These are phyloP conservation scores for Hippophae tibetana DNA, from an alignment of 306 rosid genomes.

Conservation along the genomic window DNA sequence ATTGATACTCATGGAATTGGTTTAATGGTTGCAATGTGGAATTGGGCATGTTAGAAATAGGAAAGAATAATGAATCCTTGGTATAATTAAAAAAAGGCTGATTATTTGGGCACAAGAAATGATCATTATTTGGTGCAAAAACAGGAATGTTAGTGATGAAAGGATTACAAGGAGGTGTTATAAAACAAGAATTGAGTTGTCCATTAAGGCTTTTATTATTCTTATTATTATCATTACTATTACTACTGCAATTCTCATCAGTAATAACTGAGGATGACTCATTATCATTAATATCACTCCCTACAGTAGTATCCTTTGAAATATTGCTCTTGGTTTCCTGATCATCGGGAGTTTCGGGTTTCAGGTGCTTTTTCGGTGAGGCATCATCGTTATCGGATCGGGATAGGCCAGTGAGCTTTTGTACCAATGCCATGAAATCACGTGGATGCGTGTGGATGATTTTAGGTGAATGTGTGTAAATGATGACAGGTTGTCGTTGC, in stretches of 20 bases:
- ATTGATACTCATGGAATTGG: not conserved
- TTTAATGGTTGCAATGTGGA: not conserved
- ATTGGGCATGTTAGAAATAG: not conserved
- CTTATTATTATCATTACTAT: not conserved
- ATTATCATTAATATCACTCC: conserved; percentile 29
- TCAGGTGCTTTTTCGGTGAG: not conserved
- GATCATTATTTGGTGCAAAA: conserved; percentile 17
- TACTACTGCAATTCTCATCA: conserved; percentile 35
- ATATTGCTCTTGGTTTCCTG: conserved; percentile 3
- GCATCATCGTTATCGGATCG: conserved; percentile 4
- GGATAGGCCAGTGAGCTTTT: conserved; percentile 72
- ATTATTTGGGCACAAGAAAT: conserved; percentile 31
- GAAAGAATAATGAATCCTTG: not conserved
- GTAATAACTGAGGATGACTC: conserved; percentile 56
- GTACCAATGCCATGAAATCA: conserved; percentile 83
- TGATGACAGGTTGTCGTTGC: conserved; percentile 54
- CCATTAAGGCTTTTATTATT: conserved; percentile 13
- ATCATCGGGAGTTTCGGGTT: not conserved
- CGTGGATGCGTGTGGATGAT: conserved; percentile 59
- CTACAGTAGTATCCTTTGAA: not conserved
- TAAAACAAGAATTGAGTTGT: conserved; percentile 47
- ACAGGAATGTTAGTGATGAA: conserved; percentile 30
- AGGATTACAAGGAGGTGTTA: conserved; percentile 22
- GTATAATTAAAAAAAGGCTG: conserved; percentile 22
- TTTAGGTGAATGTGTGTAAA: conserved; percentile 73